Percentiles rank a stretch among this genome's conserved stretches.
phyloP scores from a whole-genome alignment of 345 rosid species.

The thale cress (Arabidopsis thaliana) region TAIR10.1 NC_003076.8:24282501-24283000 shows the following conservation, averaged over 20 bases:
- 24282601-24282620: background rate
- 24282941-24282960: conserved; percentile 16
- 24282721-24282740: background rate
- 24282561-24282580: background rate
- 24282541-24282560: background rate
- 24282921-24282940: conserved; percentile 16
- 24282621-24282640: background rate
- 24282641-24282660: conserved; percentile 13
- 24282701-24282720: background rate
- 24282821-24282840: conserved; percentile 22
- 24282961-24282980: conserved; percentile 30
- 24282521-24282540: background rate
- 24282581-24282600: background rate
- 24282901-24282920: conserved; percentile 34
- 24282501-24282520: background rate
- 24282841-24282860: conserved; percentile 43
- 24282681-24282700: background rate
- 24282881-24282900: conserved; percentile 40
- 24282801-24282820: background rate
- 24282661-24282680: background rate
- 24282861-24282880: conserved; percentile 51
- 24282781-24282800: background rate
- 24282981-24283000: conserved; percentile 79
- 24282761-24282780: background rate
- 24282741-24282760: background rate